phyloP scores from a whole-genome alignment of 2,329 filamentous ascomycete species.

The Cytospora piceae region DNA sequence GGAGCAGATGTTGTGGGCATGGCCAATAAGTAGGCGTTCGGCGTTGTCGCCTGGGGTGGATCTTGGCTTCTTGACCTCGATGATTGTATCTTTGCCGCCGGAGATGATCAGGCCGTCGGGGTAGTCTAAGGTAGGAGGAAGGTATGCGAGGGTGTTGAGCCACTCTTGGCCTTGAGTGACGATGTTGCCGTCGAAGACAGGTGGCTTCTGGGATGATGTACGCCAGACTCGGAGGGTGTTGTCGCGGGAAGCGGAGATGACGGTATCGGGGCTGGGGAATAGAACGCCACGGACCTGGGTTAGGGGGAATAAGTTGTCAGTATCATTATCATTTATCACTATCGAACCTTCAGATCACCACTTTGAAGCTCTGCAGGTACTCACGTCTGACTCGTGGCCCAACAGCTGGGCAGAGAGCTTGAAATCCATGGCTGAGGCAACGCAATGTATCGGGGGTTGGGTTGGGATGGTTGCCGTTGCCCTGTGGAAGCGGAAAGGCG shows the following conservation, averaged over 20 bases:
- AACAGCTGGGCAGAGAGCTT: conserved; percentile 89
- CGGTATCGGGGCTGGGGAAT: conserved; percentile 72
- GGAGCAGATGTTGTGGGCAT: conserved; percentile 85
- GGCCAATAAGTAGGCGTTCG: conserved; percentile 83
- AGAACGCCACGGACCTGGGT: conserved; percentile 80
- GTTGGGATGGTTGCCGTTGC: not conserved
- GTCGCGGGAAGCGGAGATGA: conserved; percentile 90
- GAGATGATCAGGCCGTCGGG: conserved; percentile 84
- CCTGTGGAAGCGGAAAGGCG: not conserved
- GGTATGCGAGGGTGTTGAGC: conserved; percentile 81
- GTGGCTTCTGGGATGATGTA: conserved; percentile 60
- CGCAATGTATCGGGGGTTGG: conserved; percentile 12
- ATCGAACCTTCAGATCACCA: not conserved
- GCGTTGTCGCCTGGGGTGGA: conserved; percentile 73
- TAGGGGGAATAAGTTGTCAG: conserved; percentile 13
- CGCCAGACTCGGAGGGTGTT: conserved; percentile 88
- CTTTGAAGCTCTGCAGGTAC: conserved; percentile 37
- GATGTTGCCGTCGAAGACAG: conserved; percentile 76
- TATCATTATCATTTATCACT: conserved; percentile 14
- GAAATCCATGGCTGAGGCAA: conserved; percentile 59
- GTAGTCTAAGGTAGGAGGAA: conserved; percentile 68
- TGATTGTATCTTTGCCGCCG: conserved; percentile 88
- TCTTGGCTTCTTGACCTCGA: conserved; percentile 80
- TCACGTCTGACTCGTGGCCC: conserved; percentile 92
- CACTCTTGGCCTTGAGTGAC: conserved; percentile 81